phyloP scores from a whole-genome alignment of 495 filamentous ascomycete species.

The Lepraria neglecta region DNA sequence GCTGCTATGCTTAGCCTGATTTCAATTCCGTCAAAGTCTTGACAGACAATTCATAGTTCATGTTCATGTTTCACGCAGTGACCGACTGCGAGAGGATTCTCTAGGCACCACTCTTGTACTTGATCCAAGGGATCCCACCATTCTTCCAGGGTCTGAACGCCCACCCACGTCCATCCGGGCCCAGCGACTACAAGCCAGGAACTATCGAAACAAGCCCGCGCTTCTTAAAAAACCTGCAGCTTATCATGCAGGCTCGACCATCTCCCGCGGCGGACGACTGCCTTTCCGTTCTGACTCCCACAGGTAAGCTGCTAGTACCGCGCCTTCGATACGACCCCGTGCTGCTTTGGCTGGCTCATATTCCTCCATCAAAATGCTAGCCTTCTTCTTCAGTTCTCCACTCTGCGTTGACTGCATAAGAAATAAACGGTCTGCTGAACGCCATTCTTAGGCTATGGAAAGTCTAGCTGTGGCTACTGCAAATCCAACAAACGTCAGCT shows the following conservation, averaged over 20 bases:
- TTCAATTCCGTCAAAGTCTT: background rate
- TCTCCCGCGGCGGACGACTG: slow-evolving; percentile 10
- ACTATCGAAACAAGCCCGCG: slow-evolving; percentile 9
- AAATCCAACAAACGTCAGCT: slow-evolving; percentile 28
- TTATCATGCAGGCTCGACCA: slow-evolving; percentile 22
- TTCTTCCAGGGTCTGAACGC: slow-evolving; percentile 6
- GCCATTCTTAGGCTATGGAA: slow-evolving; percentile 29
- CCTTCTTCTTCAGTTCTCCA: background rate
- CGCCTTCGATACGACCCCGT: slow-evolving; percentile 22
- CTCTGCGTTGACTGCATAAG: slow-evolving; percentile 16
- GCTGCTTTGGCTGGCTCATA: slow-evolving; percentile 26
- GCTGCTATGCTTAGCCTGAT: background rate
- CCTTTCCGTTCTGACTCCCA: slow-evolving; percentile 25
- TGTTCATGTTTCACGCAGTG: background rate
- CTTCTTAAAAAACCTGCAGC: slow-evolving; percentile 16
- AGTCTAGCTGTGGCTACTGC: slow-evolving; percentile 49
- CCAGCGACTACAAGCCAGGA: background rate
- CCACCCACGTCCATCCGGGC: background rate
- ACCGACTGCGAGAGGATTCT: too few relatives aligned
- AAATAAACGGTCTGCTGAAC: slow-evolving; percentile 23
- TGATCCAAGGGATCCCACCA: background rate
- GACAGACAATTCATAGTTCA: background rate
- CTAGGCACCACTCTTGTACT: background rate
- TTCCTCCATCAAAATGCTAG: slow-evolving; percentile 6
- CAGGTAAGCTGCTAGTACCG: slow-evolving; percentile 22